Evolutionary conservation across 2,329 filamentous ascomycete genomes (phyloP).

Genomic region (Coniochaeta hoffmannii): DNA sequence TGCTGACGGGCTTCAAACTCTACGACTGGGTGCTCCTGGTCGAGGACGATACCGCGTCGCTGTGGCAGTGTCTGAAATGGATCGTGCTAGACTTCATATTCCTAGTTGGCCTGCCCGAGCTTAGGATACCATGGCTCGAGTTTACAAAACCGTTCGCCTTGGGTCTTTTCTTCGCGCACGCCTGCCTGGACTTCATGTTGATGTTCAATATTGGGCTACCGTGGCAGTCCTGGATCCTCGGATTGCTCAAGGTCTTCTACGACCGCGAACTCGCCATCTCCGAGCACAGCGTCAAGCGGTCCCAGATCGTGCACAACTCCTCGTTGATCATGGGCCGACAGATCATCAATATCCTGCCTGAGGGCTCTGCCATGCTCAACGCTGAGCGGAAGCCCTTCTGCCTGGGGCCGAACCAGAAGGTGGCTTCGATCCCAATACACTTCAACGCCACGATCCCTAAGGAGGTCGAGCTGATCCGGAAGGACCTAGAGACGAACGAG

Average conservation of each 20-base stretch:
- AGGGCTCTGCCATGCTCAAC: constrained; percentile 88
- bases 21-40: constrained; percentile 78
- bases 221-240: constrained; percentile 63
- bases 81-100: constrained; percentile 77
- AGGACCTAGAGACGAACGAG: constrained; percentile 72
- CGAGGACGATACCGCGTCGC: constrained; percentile 78
- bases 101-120: constrained; percentile 75
- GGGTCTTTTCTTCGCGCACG: constrained; percentile 63
- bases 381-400: constrained; percentile 77
- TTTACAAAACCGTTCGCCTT: constrained; percentile 71
- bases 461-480: constrained; percentile 78
- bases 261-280: constrained; percentile 89
- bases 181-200: constrained; percentile 70
- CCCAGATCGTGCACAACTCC: constrained; percentile 80
- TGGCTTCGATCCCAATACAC: constrained; percentile 68
- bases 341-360: constrained; percentile 94
- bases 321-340: constrained; percentile 93
- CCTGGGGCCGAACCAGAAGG: constrained; percentile 55
- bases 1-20: constrained; percentile 72
- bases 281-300: constrained; percentile 86
- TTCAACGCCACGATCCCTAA: constrained; percentile 92
- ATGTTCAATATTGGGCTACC: constrained; percentile 90
- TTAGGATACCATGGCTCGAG: constrained; percentile 95
- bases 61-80: constrained; percentile 93
- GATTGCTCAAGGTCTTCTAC: constrained; percentile 73